These are phyloP conservation scores for Tolypocladium album DNA, from an alignment of 2,329 filamentous ascomycete species.

Conservation along the genomic window DNA sequence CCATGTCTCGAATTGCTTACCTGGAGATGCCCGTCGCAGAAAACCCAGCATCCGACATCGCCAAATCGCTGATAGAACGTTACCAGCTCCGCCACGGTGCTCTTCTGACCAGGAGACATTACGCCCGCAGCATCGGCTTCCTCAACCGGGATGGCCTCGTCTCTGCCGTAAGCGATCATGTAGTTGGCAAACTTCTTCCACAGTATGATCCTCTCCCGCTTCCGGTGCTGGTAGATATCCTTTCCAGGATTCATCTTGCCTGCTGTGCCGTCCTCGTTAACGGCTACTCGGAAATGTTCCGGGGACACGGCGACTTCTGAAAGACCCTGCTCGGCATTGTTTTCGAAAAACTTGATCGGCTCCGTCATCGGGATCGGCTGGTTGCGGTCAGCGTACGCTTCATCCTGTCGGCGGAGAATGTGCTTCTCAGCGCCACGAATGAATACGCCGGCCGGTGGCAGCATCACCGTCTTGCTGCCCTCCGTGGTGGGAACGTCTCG, in stretches of 20 bases:
- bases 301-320: slow-evolving; percentile 53
- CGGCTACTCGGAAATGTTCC: slow-evolving; percentile 44
- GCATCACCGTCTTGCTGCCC: slow-evolving; percentile 35
- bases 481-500: slow-evolving; percentile 43
- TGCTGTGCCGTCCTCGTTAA: slow-evolving; percentile 48
- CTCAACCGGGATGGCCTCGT: slow-evolving; percentile 46
- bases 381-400: slow-evolving; percentile 42
- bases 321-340: slow-evolving; percentile 54
- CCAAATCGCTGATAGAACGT: slow-evolving; percentile 76
- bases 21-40: slow-evolving; percentile 69
- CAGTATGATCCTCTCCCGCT: slow-evolving; percentile 53
- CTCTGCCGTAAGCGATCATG: slow-evolving; percentile 63
- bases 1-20: slow-evolving; percentile 25
- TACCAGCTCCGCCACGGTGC: slow-evolving; percentile 45
- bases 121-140: slow-evolving; percentile 30
- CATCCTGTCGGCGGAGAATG: slow-evolving; percentile 50
- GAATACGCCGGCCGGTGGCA: slow-evolving; percentile 62
- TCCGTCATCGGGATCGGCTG: slow-evolving; percentile 55
- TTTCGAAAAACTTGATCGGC: slow-evolving; percentile 62
- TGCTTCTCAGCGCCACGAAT: slow-evolving; percentile 62
- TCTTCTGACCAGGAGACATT: slow-evolving; percentile 25
- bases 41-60: slow-evolving; percentile 73
- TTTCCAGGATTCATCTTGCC: slow-evolving; percentile 52
- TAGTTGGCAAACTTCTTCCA: slow-evolving; percentile 70
- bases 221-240: slow-evolving; percentile 54